Conservation (phyloP, 2,329 filamentous ascomycete species). For the Dactylella cylindrospora region DNA sequence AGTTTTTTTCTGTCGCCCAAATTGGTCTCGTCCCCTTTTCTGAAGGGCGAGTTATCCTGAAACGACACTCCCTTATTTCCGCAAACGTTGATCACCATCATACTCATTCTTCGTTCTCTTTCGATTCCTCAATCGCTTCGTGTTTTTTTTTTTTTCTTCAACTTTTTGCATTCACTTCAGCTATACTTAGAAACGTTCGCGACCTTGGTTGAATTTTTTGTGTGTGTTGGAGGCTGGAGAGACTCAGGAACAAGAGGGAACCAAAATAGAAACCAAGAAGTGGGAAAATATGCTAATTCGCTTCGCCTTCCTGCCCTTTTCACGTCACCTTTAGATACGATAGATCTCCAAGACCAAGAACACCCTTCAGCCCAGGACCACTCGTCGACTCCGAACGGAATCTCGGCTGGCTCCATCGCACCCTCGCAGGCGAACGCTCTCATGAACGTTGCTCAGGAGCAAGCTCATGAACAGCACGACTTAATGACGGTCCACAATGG, state of each 20-base stretch:
- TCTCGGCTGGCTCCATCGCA: conserved; percentile 62
- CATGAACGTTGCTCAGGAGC: conserved; percentile 75
- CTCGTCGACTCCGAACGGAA: conserved; percentile 57
- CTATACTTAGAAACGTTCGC: neutral
- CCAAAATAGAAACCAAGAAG: neutral
- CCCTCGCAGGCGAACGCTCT: conserved; percentile 85
- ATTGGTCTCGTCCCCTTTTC: conserved; percentile 42
- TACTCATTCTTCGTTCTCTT: conserved; percentile 11
- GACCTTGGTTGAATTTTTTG: conserved; percentile 21
- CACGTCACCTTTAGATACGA: conserved; percentile 67
- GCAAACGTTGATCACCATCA: conserved; percentile 41
- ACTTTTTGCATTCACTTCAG: neutral
- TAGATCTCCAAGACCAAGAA: conserved; percentile 85
- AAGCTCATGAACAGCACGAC: conserved; percentile 68
- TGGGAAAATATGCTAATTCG: conserved; percentile 18
- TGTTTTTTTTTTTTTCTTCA: conserved; percentile 6
- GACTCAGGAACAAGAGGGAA: neutral
- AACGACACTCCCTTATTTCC: conserved; percentile 43
- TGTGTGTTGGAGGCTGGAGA: conserved; percentile 3
- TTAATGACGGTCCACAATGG: conserved; percentile 57
- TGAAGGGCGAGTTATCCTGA: conserved; percentile 40
- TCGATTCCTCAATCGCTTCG: conserved; percentile 3
- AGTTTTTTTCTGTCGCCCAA: conserved; percentile 30
- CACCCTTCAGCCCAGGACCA: conserved; percentile 84
- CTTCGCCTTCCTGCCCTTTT: conserved; percentile 11